Conservation (phyloP, 2,329 filamentous ascomycete species). For the Fusarium chaquense region DNA sequence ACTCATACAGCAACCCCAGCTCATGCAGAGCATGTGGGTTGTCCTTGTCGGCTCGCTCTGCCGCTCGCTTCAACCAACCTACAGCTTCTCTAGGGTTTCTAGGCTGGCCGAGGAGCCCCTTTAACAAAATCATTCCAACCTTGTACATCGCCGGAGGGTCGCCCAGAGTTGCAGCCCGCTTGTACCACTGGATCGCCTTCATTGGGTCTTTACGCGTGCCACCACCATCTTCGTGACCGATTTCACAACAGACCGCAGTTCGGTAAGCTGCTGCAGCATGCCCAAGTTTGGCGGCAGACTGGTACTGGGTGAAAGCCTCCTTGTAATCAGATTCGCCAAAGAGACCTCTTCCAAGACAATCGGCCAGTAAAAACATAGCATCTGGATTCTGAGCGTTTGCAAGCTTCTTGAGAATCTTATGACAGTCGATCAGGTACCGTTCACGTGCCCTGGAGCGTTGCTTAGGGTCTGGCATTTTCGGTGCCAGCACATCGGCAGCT, state of each 20-base stretch:
- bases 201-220: slow-evolving; percentile 90
- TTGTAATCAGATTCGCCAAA: slow-evolving; percentile 88
- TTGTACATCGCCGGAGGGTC: slow-evolving; percentile 98
- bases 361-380: slow-evolving; percentile 94
- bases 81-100: slow-evolving; percentile 87
- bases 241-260: slow-evolving; percentile 96
- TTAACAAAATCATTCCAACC: slow-evolving; percentile 94
- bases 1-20: slow-evolving; percentile 75
- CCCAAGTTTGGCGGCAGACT: slow-evolving; percentile 89
- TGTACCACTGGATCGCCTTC: slow-evolving; percentile 99
- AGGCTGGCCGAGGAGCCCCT: slow-evolving; percentile 89
- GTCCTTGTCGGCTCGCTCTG: slow-evolving; percentile 85
- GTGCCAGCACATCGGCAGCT: slow-evolving; percentile 80
- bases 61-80: slow-evolving; percentile 92
- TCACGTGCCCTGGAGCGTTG: slow-evolving; percentile 81
- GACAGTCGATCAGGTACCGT: slow-evolving; percentile 84
- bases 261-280: slow-evolving; percentile 91
- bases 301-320: slow-evolving; percentile 93
- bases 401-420: slow-evolving; percentile 93
- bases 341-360: slow-evolving; percentile 85
- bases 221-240: slow-evolving; percentile 93
- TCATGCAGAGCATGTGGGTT: slow-evolving; percentile 97
- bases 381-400: slow-evolving; percentile 78
- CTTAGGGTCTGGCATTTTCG: slow-evolving; percentile 74
- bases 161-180: slow-evolving; percentile 88